Evolutionary conservation across 345 rosid species (phyloP).

Genomic region (Diplotaxis tenuifolia): DNA sequence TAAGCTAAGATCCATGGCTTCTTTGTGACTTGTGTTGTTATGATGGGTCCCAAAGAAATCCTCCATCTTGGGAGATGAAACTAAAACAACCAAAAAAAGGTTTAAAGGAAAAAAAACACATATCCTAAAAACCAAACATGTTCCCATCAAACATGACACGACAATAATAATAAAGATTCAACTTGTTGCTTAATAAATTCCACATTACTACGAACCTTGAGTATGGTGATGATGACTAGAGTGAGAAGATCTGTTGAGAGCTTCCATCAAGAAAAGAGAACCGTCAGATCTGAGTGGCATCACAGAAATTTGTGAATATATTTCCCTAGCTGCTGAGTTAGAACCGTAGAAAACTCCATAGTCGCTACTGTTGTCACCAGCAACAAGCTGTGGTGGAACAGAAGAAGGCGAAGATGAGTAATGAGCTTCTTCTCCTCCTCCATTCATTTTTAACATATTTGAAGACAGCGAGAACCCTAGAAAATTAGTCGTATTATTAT

Average conservation of each 20-base stretch:
- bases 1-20: constrained; percentile 73
- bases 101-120: not conserved
- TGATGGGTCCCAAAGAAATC: constrained; percentile 93
- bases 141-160: constrained; percentile 29
- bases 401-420: constrained; percentile 33
- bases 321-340: constrained; percentile 36
- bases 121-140: constrained; percentile 32
- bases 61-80: constrained; percentile 77
- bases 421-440: constrained; percentile 25
- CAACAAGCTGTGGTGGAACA: constrained; percentile 32
- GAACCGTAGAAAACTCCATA: constrained; percentile 53
- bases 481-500: constrained; percentile 47
- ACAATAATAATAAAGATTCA: not conserved
- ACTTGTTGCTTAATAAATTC: not conserved
- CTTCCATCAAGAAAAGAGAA: constrained; percentile 89
- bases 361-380: constrained; percentile 42
- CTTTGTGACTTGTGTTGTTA: constrained; percentile 51
- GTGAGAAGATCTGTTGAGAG: constrained; percentile 58
- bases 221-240: constrained; percentile 45
- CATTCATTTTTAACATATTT: constrained; percentile 60
- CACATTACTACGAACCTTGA: constrained; percentile 47
- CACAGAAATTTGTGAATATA: constrained; percentile 56
- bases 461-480: constrained; percentile 83
- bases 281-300: constrained; percentile 98
- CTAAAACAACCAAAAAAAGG: constrained; percentile 37